Percentiles rank a stretch among this genome's conserved stretches.
Evolutionary conservation across 2,329 filamentous ascomycete genomes (phyloP).

Genomic region (Hypoxylon sp.): DNA sequence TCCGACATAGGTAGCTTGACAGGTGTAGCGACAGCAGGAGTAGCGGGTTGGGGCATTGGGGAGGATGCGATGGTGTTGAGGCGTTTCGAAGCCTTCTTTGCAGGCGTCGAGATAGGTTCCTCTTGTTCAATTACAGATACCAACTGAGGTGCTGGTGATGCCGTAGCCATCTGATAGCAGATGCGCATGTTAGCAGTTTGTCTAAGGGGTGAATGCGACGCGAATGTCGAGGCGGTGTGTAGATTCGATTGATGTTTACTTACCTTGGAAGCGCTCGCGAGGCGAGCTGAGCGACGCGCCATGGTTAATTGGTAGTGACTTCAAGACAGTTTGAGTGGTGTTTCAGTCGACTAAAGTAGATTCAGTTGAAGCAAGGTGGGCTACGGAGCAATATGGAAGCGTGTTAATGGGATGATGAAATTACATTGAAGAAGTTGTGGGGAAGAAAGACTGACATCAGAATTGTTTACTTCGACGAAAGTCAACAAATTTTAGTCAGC

Average conservation of each 20-base stretch:
- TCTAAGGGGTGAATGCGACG: slow-evolving; percentile 5
- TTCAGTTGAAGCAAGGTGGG: slow-evolving; percentile 21
- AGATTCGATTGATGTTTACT: slow-evolving; percentile 40
- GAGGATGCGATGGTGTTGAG: slow-evolving; percentile 56
- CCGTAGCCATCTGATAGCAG: slow-evolving; percentile 44
- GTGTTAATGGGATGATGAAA: slow-evolving; percentile 38
- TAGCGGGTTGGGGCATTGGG: slow-evolving; percentile 58
- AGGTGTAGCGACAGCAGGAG: slow-evolving; percentile 75
- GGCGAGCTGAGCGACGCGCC: slow-evolving; percentile 61
- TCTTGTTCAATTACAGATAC: slow-evolving; percentile 62
- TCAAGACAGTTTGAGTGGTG: slow-evolving; percentile 13
- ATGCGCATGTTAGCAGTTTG: slow-evolving; percentile 23
- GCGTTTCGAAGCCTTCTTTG: slow-evolving; percentile 48
- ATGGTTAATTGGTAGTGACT: slow-evolving; percentile 48
- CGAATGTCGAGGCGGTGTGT: slow-evolving; percentile 32
- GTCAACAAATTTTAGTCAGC: slow-evolving; percentile 41
- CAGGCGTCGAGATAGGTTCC: slow-evolving; percentile 53
- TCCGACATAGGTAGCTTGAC: slow-evolving; percentile 81
- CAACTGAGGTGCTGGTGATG: slow-evolving; percentile 53
- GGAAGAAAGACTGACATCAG: slow-evolving; percentile 47
- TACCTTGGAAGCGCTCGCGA: slow-evolving; percentile 60
- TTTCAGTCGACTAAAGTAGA: slow-evolving; percentile 22
- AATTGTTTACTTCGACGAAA: slow-evolving; percentile 43
- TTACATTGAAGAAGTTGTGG: slow-evolving; percentile 34
- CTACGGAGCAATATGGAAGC: slow-evolving; percentile 32